A percentile compares a stretch with the other conserved stretches of the same genome.
Conservation (phyloP, 768 basidiomycete species). For the Rhodotorula graminis region DNA sequence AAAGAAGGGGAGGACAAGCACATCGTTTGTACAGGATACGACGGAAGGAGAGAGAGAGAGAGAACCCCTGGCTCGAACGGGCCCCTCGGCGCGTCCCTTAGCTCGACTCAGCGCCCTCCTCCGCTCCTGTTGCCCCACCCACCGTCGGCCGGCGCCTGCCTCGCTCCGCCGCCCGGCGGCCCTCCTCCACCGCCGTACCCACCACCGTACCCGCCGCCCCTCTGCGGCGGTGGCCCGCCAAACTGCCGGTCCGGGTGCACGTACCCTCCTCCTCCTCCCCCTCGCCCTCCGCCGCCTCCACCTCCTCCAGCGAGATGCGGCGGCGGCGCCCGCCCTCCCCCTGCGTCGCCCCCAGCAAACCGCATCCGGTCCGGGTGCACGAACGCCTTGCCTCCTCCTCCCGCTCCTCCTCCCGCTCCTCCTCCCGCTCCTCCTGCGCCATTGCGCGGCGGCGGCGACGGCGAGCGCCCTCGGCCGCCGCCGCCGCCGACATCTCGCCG, state of each 20-base stretch:
- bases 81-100: no score
- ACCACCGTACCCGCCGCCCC: conserved; percentile 3
- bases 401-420: not conserved
- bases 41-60: no score
- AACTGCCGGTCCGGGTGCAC: conserved; percentile 16
- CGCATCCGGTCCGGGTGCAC: conserved; percentile 16
- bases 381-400: not conserved
- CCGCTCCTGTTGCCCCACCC: not conserved
- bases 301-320: not conserved
- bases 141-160: not conserved
- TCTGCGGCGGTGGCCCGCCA: not conserved
- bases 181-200: not conserved
- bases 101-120: not conserved
- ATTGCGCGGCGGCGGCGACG: not conserved
- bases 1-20: not conserved
- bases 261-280: not conserved
- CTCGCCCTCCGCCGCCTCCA: not conserved
- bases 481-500: no score
- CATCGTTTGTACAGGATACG: not conserved
- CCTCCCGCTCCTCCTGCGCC: not conserved
- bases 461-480: not conserved
- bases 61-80: no score
- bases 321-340: conserved; percentile 2
- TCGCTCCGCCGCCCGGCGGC: no score
- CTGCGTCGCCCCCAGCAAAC: not conserved